A percentile compares a stretch with the other conserved stretches of the same genome.
Evolutionary conservation across 176 grass and related monocot genomes (phyloP).

Genomic region (Triticum aestivum): DNA sequence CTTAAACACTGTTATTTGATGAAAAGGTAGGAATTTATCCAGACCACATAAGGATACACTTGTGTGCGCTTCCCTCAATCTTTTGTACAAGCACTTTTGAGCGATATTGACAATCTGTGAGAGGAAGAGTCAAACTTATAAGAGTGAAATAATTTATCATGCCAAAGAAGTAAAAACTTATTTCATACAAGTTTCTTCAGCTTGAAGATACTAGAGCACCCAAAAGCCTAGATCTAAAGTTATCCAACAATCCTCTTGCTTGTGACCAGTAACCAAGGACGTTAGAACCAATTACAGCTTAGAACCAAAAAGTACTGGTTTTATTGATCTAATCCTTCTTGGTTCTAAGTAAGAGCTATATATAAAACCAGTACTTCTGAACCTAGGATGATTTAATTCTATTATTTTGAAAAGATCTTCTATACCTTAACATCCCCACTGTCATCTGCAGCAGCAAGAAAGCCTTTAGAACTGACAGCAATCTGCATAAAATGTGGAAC

Average conservation of each 20-base stretch:
- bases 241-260: not conserved
- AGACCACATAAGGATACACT: conserved; percentile 70
- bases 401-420: not conserved
- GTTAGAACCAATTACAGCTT: too few relatives aligned
- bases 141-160: conserved; percentile 18
- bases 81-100: conserved; percentile 80
- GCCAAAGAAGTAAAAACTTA: not conserved
- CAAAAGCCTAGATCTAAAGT: not conserved
- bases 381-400: not conserved
- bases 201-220: conserved; percentile 18
- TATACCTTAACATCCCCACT: conserved; percentile 96
- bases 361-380: not conserved
- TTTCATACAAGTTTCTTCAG: conserved; percentile 31
- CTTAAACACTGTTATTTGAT: not conserved
- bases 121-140: conserved; percentile 20
- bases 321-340: not conserved
- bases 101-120: conserved; percentile 75
- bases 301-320: too few relatives aligned
- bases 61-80: conserved; percentile 85
- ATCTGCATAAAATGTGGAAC: conserved; percentile 51
- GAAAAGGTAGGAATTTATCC: not conserved
- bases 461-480: conserved; percentile 72
- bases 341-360: not conserved
- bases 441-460: conserved; percentile 89
- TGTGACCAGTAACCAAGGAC: too few relatives aligned